Conservation (phyloP, 1,284 basidiomycete genomes). For the Ustilago bromivora region DNA sequence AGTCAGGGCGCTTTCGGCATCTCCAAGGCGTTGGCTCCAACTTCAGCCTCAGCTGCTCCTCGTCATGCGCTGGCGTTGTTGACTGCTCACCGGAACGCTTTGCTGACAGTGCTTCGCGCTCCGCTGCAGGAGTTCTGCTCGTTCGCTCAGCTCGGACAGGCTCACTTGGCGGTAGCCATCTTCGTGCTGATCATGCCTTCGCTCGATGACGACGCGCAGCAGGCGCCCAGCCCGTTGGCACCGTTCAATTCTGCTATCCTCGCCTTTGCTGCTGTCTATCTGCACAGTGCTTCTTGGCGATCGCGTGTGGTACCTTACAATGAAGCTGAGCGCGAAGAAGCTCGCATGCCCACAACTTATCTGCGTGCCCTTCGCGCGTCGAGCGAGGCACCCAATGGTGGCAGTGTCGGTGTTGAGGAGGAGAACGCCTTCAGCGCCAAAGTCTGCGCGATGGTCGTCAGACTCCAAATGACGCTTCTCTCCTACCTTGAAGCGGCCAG, state of each 20-base stretch:
- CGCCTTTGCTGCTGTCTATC: slow-evolving; percentile 79
- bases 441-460: slow-evolving; percentile 43
- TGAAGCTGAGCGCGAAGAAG: slow-evolving; percentile 77
- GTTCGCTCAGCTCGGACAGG: slow-evolving; percentile 79
- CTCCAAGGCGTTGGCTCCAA: slow-evolving; percentile 38
- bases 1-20: slow-evolving; percentile 48
- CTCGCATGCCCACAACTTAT: slow-evolving; percentile 63
- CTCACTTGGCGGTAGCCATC: slow-evolving; percentile 78
- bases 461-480: slow-evolving; percentile 53
- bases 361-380: slow-evolving; percentile 42
- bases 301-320: slow-evolving; percentile 77
- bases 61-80: slow-evolving; percentile 80
- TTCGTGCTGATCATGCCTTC: slow-evolving; percentile 77
- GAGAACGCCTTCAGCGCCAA: slow-evolving; percentile 55
- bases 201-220: slow-evolving; percentile 81
- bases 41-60: slow-evolving; percentile 38
- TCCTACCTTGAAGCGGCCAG: slow-evolving; percentile 64
- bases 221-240: slow-evolving; percentile 71
- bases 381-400: slow-evolving; percentile 28
- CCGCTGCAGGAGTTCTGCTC: slow-evolving; percentile 76
- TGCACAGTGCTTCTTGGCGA: slow-evolving; percentile 77
- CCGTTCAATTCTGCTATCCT: slow-evolving; percentile 82
- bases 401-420: slow-evolving; percentile 27
- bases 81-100: slow-evolving; percentile 81
- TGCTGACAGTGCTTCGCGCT: slow-evolving; percentile 81